Base-by-base conservation (phyloP, 2,329 filamentous ascomycete genomes). In the Fusarium graminum region DNA sequence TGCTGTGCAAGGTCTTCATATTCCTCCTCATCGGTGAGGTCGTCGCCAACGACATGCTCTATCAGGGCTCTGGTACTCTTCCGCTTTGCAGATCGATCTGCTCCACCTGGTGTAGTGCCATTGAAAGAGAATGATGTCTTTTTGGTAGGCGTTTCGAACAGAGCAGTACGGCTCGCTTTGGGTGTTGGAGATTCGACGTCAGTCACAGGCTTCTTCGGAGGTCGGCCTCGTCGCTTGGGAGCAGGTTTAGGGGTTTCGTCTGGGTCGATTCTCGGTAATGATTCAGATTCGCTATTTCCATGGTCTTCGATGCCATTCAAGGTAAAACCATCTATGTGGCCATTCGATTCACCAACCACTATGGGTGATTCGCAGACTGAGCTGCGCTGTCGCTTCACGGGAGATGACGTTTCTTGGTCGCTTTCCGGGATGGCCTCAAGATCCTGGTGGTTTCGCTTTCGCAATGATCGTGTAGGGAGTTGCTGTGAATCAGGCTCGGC, bases 41-140 rank as follows among this genome's bases (percentile, higher is more conserved):
- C 85, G 17, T 86, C 88, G 19, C 85, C 83, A 12, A 91, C 82
- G 8, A 89, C 88, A 41, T 89, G 88, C 73, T 94, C 88, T 36
- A 96, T 89, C 50, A 97, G 80, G 5, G 88, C 87, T 50, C 89
- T 85, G 22, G 91, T 91, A 75, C 92, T 97, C 82, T 97, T 97
- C 73, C 89, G 89, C 72, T 91, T 88, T 3, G 94, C 94, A 7
- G 94, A 97, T 46, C 91, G 88, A 78, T 97, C 93, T 19, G 91
- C 91, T 66, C 92, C 91, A 40, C 86, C 86, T 0, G 92, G 90
- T 2, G 90, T 92, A 32, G 80, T 73, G 8, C 77, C 79, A 34
- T 74, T 80, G 22, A 72, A 50, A 12, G 74, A 72, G 22, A 69
- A 45, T 0, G 65, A 71, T 6, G 70, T 60, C 53, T 76, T 43